Base-by-base conservation (phyloP, 2,329 filamentous ascomycete genomes). In the Fusarium nygamai region DNA sequence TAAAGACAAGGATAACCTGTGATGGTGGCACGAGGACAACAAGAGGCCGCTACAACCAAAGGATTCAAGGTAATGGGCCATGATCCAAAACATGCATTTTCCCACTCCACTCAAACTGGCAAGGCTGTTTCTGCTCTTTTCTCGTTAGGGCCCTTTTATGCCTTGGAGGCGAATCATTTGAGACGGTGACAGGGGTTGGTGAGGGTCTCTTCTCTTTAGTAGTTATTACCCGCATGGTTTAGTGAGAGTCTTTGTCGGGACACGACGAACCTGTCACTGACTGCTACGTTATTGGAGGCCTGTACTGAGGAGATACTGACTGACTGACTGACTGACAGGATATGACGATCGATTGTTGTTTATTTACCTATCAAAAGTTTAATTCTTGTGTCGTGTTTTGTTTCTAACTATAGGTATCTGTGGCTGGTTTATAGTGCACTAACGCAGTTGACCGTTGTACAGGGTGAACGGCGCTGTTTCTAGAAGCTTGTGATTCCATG, bases 11-110 rank as follows among this genome's bases (percentile, higher is more conserved):
- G 64, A 67, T 67, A 50, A 20, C 58, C 47, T 61, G 70, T 72
- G 69, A 73, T 62, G 70, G 70, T 66, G 70, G 65, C 72, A 69
- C 66, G 72, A 59, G 72, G 72, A 73, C 68, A 66, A 50, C 44
- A 57, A 66, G 60, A 64, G 64, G 69, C 56, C 48, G 44, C 60
- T 69, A 41, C 58, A 61, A 46, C 54, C 67, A 71, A 56, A 71
- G 62, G 46, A 71, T 71, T 50, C 68, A 66, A 70, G 64, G 65
- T 38, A 70, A 67, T 57, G 67, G 41, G 34, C 39, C 61, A 68
- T 72, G 51, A 56, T 71, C 47, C 53, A 72, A 72, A 72, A 66
- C 67, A 65, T 65, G 61, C 64, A 59, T n/a, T 59, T 66, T 34
- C 59, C 17, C 71, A 71, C 67, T 58, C 39, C 41, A 34, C 57